A percentile compares a stretch with the other conserved stretches of the same genome.
Conservation (phyloP, 495 filamentous ascomycete genomes). For the Evernia prunastri region DNA sequence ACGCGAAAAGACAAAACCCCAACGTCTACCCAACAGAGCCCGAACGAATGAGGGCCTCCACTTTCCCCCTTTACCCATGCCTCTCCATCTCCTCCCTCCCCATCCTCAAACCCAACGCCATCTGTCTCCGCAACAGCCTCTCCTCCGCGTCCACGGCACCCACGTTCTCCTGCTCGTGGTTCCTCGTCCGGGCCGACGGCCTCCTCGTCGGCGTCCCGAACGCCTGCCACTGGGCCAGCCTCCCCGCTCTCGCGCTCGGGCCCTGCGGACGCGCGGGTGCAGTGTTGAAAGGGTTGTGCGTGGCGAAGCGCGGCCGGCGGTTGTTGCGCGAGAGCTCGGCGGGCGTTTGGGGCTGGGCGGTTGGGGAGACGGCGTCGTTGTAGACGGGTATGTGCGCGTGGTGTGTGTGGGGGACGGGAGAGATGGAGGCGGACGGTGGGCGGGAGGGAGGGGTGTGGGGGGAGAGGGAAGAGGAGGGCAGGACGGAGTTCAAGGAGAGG, state of each 20-base stretch:
- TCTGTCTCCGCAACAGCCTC: constrained; percentile 17
- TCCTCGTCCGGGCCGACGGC: neutral
- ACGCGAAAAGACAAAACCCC: neutral
- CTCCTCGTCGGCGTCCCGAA: constrained; percentile 8
- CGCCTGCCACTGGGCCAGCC: constrained; percentile 10
- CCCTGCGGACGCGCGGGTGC: constrained; percentile 14
- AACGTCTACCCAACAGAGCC: neutral
- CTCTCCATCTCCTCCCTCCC: constrained; percentile 15
- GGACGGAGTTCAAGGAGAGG: constrained; percentile 6
- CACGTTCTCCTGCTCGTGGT: constrained; percentile 19
- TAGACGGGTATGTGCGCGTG: constrained; percentile 34
- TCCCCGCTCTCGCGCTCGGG: neutral
- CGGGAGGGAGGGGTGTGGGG: constrained; percentile 13
- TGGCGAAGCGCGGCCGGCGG: constrained; percentile 6
- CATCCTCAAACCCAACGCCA: constrained; percentile 4
- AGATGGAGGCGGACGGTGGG: neutral
- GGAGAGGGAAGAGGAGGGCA: constrained; percentile 21
- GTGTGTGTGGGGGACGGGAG: constrained; percentile 6
- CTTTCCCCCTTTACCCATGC: neutral
- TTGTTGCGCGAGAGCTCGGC: constrained; percentile 37
- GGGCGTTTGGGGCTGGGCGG: constrained; percentile 51
- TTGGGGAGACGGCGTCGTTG: constrained; percentile 44
- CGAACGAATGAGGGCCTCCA: neutral
- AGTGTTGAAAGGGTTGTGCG: constrained; percentile 19
- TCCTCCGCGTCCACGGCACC: constrained; percentile 18